Evolutionary conservation across 768 basidiomycete genomes (phyloP), one percentile per base, ranked within the genome.

Genomic region (Termitomyces eurrhizus): DNA sequence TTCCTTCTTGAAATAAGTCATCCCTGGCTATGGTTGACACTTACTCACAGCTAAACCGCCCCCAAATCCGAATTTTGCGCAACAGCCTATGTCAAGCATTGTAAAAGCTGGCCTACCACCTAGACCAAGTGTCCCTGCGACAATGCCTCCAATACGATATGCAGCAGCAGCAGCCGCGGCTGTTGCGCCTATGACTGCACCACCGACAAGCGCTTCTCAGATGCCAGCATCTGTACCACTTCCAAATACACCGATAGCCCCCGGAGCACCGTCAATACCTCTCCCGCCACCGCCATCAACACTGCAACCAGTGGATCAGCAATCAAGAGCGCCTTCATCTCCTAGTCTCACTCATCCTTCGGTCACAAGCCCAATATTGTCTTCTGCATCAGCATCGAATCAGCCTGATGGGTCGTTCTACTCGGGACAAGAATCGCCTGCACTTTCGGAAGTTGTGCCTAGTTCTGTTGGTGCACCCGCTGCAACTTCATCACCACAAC

Each of bases 291-390:
- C 75, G 51, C 52, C 78, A 36, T 66, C 75, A 42, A 70, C 64
- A 42, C 58, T 72, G 13, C 64, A 62, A 51, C n/a, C 56, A 50
- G 62, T 75, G 46, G 78, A 78, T 57, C 78, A 80, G 14, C 72
- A 75, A 51, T 75, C 81, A 36, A 75, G 78, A 36, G 69, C 76
- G 36, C 74, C 85, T 13, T 85, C 89, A 0, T 92, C 92, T 9
- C 91, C 92, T 33, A 93, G 91, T 69, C 75, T 93, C 57, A 93
- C 92, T n/a, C 90, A 93, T 73, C 87, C 84, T 42, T 92, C 92
- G 6, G 78, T 88, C 52, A 88, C 89, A 59, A 93, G 91, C 64
- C 91, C 91, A 0, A 86, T 92, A 78, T 66, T 92, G 56, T 92
- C 91, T 18, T 91, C 83, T 29, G 88, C 90, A 14, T 84, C 83